Evolutionary conservation across 306 rosid genomes (phyloP).

Genomic region (Comarum palustre): DNA sequence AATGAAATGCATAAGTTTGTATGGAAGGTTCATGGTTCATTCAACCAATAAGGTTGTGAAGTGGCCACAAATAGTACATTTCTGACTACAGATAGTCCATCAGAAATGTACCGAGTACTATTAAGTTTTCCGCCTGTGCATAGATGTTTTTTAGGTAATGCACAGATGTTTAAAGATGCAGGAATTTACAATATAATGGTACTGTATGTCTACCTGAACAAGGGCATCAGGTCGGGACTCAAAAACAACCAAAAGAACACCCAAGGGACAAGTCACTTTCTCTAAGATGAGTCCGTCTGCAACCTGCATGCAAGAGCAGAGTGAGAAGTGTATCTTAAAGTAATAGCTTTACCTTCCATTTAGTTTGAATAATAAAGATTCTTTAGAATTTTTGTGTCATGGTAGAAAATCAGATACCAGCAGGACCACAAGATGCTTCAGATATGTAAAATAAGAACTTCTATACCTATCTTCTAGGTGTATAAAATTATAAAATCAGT

Average conservation of each 20-base stretch:
- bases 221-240: constrained; percentile 98
- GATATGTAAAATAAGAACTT: neutral
- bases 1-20: neutral
- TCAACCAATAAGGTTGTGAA: neutral
- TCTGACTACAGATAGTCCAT: neutral
- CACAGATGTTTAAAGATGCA: neutral
- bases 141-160: neutral
- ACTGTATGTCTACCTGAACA: constrained; percentile 62
- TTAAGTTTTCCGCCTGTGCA: neutral
- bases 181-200: neutral
- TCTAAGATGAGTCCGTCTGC: constrained; percentile 72
- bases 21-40: neutral
- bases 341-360: neutral
- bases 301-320: constrained; percentile 50
- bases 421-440: neutral
- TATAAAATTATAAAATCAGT: neutral
- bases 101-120: neutral
- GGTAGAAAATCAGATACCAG: neutral
- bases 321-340: constrained; percentile 16
- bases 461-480: no score
- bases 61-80: neutral
- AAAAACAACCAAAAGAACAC: constrained; percentile 74
- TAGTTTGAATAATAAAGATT: neutral
- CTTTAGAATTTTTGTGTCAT: neutral
- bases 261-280: constrained; percentile 68